Conservation (phyloP, 768 basidiomycete species). For the Mycena rosella region DNA sequence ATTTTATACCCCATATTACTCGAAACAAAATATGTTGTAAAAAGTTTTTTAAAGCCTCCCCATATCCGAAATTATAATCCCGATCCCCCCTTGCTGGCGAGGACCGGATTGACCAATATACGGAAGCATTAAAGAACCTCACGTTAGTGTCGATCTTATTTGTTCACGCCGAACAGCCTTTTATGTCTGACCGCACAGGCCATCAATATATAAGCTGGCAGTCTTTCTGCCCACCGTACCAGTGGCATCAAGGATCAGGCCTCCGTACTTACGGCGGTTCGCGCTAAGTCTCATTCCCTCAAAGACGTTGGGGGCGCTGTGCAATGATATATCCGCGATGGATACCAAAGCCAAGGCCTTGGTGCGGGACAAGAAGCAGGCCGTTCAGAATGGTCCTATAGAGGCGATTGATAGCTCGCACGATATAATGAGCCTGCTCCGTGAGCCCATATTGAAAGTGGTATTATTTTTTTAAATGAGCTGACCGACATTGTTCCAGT, state of each 20-base stretch:
- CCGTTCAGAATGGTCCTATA: conserved; percentile 42
- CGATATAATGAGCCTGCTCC: conserved; percentile 60
- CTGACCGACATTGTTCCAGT: conserved; percentile 44
- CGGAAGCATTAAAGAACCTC: conserved; percentile 17
- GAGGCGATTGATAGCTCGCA: conserved; percentile 43
- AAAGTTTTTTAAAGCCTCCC: no score
- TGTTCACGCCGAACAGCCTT: background rate
- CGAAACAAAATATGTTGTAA: no score
- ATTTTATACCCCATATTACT: no score
- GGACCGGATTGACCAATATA: no score
- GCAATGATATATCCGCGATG: conserved; percentile 52
- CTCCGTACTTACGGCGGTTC: conserved; percentile 48
- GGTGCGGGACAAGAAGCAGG: conserved; percentile 51
- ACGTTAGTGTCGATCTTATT: background rate
- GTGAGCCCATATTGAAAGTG: conserved; percentile 41
- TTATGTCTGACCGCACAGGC: conserved; percentile 3
- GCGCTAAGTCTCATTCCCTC: conserved; percentile 51
- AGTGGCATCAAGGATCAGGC: conserved; percentile 40
- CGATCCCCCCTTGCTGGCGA: no score
- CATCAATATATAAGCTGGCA: conserved; percentile 15
- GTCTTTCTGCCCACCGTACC: conserved; percentile 32
- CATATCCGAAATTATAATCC: no score
- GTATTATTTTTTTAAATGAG: background rate
- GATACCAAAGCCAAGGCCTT: conserved; percentile 52
- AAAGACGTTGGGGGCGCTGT: conserved; percentile 45